Percentiles rank a stretch among this genome's conserved stretches.
These are phyloP conservation scores for Lactifluus echinatus DNA, from an alignment of 768 basidiomycete genomes.

Conservation along the genomic window DNA sequence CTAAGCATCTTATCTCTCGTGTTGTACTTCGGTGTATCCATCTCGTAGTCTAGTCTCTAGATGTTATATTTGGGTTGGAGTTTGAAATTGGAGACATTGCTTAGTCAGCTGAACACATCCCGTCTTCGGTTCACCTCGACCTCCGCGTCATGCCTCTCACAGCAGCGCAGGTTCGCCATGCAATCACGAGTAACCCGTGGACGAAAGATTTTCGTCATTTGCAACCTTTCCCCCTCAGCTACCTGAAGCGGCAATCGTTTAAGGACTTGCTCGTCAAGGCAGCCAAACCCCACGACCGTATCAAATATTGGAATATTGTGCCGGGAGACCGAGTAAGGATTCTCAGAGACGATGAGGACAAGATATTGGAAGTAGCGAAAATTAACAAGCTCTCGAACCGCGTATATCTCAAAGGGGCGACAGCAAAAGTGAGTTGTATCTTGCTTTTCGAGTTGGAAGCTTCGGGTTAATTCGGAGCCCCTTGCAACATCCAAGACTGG, in stretches of 20 bases:
- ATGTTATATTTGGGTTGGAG: background rate
- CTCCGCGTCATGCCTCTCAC: conserved; percentile 16
- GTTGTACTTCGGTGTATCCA: conserved; percentile 20
- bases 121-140: background rate
- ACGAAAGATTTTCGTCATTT: conserved; percentile 64
- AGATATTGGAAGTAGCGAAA: conserved; percentile 59
- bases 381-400: conserved; percentile 67
- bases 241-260: conserved; percentile 37
- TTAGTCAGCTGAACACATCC: conserved; percentile 3
- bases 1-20: conserved; percentile 5
- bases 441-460: background rate
- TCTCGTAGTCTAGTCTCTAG: background rate
- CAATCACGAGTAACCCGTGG: conserved; percentile 32
- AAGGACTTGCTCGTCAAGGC: conserved; percentile 41
- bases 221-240: conserved; percentile 48
- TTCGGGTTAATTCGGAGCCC: background rate
- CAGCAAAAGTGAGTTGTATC: conserved; percentile 28
- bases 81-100: background rate
- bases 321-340: conserved; percentile 75
- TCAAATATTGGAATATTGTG: conserved; percentile 83
- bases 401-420: conserved; percentile 47
- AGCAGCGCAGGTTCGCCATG: conserved; percentile 9
- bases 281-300: conserved; percentile 55
- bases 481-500: conserved; percentile 24
- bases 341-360: conserved; percentile 51